These are phyloP conservation scores for Candida pseudoviswanathii DNA, from an alignment of 1,139 yeast species.

Conservation along the genomic window DNA sequence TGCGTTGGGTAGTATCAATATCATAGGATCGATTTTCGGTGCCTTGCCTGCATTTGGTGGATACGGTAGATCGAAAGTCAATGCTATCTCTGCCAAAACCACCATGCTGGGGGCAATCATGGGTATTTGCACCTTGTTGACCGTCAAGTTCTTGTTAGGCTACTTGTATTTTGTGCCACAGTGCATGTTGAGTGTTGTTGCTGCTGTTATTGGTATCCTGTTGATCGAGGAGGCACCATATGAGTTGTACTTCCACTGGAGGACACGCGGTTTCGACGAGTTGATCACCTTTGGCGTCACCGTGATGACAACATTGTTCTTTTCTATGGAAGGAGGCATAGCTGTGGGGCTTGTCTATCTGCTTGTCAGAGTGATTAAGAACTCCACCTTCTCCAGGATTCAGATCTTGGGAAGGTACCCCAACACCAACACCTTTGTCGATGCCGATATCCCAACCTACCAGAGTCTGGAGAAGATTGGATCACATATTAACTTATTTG, in stretches of 20 bases:
- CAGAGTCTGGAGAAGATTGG: conserved; percentile 5
- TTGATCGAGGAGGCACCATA: conserved; percentile 86
- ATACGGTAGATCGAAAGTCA: conserved; percentile 89
- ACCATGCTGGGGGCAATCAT: conserved; percentile 82
- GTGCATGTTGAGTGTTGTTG: conserved; percentile 80
- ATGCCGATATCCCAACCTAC: conserved; percentile 62
- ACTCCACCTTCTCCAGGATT: conserved; percentile 84
- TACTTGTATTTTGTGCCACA: conserved; percentile 75
- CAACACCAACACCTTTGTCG: conserved; percentile 72
- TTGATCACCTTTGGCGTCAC: conserved; percentile 74
- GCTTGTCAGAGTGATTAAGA: conserved; percentile 75
- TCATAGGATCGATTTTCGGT: conserved; percentile 69
- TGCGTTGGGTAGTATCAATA: conserved; percentile 79
- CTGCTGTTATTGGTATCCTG: conserved; percentile 76
- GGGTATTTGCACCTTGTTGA: conserved; percentile 70
- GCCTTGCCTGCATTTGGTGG: conserved; percentile 96
- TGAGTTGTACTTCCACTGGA: conserved; percentile 74
- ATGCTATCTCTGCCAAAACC: conserved; percentile 82
- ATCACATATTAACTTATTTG: conserved; percentile 31
- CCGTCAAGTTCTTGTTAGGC: conserved; percentile 62
- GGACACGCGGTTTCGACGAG: conserved; percentile 76
- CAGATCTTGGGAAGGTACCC: conserved; percentile 86
- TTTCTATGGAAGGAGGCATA: conserved; percentile 89
- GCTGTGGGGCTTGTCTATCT: conserved; percentile 83
- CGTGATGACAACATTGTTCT: conserved; percentile 68